phyloP scores from a whole-genome alignment of 2,329 filamentous ascomycete genomes.

The Aspergillus tanneri region DNA sequence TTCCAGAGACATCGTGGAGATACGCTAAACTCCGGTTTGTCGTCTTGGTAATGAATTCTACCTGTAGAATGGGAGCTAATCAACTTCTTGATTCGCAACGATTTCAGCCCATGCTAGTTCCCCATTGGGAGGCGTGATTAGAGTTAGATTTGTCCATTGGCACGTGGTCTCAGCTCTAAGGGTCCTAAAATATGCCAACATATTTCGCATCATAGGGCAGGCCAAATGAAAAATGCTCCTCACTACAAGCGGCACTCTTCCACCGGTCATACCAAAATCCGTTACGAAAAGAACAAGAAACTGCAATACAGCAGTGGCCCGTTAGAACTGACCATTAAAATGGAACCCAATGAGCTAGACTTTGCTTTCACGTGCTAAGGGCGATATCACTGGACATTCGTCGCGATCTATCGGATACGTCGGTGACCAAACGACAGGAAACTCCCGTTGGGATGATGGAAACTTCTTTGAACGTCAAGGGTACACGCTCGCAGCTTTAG shows the following conservation, averaged over 20 bases:
- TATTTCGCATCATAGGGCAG: constrained; percentile 28
- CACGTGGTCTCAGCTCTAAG: constrained; percentile 11
- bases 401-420: constrained; percentile 43
- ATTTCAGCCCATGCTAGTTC: constrained; percentile 36
- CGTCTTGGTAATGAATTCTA: too few species aligned
- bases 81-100: constrained; percentile 26
- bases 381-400: constrained; percentile 40
- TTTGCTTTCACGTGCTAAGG: constrained; percentile 27
- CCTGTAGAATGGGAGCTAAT: too few species aligned
- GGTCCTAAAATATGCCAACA: not conserved
- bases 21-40: constrained; percentile 39
- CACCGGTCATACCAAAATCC: constrained; percentile 30
- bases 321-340: constrained; percentile 35
- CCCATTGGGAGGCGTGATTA: constrained; percentile 40
- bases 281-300: constrained; percentile 24
- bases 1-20: constrained; percentile 40
- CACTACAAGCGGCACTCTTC: constrained; percentile 34
- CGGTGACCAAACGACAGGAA: constrained; percentile 33
- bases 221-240: constrained; percentile 36
- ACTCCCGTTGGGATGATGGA: constrained; percentile 34
- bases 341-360: constrained; percentile 35
- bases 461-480: constrained; percentile 40
- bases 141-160: constrained; percentile 42
- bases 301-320: constrained; percentile 36
- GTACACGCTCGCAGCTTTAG: constrained; percentile 42